These are phyloP conservation scores for Hirsutella rhossiliensis DNA, from an alignment of 2,329 filamentous ascomycete genomes.

Conservation along the genomic window DNA sequence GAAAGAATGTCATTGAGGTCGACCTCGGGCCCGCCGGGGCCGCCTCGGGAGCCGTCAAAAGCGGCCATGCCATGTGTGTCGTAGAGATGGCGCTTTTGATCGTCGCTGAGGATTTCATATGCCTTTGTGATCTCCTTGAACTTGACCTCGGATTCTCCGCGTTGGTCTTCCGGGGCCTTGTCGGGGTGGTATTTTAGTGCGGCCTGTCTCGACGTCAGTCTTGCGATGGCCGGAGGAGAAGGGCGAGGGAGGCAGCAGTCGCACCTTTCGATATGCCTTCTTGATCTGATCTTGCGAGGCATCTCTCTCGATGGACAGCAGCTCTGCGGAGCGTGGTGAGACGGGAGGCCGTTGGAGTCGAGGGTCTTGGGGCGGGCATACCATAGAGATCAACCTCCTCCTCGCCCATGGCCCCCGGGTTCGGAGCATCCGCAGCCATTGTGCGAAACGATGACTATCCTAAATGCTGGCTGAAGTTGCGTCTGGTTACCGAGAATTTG, in stretches of 20 bases:
- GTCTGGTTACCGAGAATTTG: too few species aligned
- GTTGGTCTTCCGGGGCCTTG: constrained; percentile 80
- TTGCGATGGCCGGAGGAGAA: constrained; percentile 1
- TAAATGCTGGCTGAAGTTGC: too few species aligned
- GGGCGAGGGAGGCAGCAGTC: constrained; percentile 10
- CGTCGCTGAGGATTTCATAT: constrained; percentile 95
- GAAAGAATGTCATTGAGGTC: constrained; percentile 88
- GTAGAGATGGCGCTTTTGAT: constrained; percentile 84
- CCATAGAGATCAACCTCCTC: constrained; percentile 51
- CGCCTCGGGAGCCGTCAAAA: constrained; percentile 66
- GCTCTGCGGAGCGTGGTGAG: constrained; percentile 37
- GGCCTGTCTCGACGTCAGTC: constrained; percentile 38
- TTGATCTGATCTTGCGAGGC: constrained; percentile 76
- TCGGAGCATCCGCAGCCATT: constrained; percentile 5
- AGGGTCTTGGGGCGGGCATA: constrained; percentile 17
- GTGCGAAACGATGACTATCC: constrained; percentile 9
- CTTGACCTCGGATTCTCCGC: constrained; percentile 73
- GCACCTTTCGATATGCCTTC: constrained; percentile 90
- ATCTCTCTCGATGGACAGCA: constrained; percentile 62
- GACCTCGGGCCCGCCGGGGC: constrained; percentile 54
- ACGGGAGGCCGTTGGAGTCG: not conserved
- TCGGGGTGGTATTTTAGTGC: constrained; percentile 86
- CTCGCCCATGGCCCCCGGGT: constrained; percentile 9
- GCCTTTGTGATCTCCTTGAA: constrained; percentile 92
- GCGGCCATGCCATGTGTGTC: constrained; percentile 93